Conservation (phyloP, 257 asterid species). For the Haberlea rhodopensis region DNA sequence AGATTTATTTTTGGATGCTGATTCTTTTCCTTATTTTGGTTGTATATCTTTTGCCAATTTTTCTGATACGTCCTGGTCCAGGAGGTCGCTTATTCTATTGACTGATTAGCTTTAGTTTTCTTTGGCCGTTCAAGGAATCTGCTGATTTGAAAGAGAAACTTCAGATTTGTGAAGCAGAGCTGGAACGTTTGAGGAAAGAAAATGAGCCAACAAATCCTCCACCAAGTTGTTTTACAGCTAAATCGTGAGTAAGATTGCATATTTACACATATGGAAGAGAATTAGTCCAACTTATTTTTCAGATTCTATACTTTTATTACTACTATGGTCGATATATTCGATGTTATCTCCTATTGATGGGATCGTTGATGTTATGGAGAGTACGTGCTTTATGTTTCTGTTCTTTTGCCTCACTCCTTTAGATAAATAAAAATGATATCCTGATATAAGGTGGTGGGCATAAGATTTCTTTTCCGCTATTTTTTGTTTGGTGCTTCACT, state of each 20-base stretch:
- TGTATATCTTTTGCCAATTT: background rate
- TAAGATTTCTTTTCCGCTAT: too few species aligned
- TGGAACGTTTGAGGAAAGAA: constrained; percentile 57
- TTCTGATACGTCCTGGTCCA: background rate
- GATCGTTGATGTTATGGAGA: background rate
- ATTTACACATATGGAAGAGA: constrained; percentile 14
- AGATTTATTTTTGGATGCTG: too few species aligned
- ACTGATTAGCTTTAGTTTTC: constrained; percentile 2
- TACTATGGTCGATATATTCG: background rate
- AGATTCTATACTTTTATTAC: background rate
- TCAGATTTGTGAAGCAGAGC: constrained; percentile 42
- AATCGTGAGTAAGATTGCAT: constrained; percentile 48
- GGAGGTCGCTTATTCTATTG: constrained; percentile 4
- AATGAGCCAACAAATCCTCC: constrained; percentile 50
- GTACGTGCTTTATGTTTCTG: background rate
- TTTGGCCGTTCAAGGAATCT: constrained; percentile 48
- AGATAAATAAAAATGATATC: too few species aligned
- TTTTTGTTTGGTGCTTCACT: background rate
- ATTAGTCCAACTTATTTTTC: too few species aligned
- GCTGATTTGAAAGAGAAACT: constrained; percentile 61
- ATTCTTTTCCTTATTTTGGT: background rate
- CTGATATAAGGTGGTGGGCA: background rate
- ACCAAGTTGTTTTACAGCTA: constrained; percentile 48
- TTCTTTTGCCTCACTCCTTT: background rate
- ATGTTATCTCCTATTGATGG: too few species aligned